These are phyloP conservation scores for Pezicula rhizophila DNA, from an alignment of 2,329 filamentous ascomycete species.

Conservation along the genomic window DNA sequence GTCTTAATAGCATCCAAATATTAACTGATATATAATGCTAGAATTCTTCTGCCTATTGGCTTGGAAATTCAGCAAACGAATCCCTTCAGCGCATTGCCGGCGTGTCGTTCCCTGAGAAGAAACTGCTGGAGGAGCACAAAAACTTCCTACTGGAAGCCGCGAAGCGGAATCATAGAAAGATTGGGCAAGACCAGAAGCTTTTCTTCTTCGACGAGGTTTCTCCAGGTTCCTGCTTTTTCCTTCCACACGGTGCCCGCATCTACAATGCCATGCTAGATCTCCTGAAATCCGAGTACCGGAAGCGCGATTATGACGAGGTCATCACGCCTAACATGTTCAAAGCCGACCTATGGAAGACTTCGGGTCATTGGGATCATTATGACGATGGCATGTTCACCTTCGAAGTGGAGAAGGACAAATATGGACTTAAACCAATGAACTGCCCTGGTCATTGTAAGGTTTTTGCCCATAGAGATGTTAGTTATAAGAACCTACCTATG, in stretches of 20 bases:
- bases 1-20: no score
- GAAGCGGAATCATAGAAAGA: slow-evolving; percentile 89
- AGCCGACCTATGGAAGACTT: slow-evolving; percentile 85
- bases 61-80: slow-evolving; percentile 89
- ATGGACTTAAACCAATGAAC: slow-evolving; percentile 95
- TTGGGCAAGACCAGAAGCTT: slow-evolving; percentile 91
- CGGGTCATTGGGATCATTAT: slow-evolving; percentile 91
- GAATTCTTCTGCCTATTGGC: slow-evolving; percentile 73
- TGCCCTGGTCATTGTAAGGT: slow-evolving; percentile 91
- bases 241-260: slow-evolving; percentile 87
- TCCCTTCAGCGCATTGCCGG: slow-evolving; percentile 95
- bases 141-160: slow-evolving; percentile 97
- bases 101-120: slow-evolving; percentile 94
- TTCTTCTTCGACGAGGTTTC: slow-evolving; percentile 95
- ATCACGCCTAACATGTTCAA: slow-evolving; percentile 97
- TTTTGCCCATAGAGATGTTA: slow-evolving; percentile 76
- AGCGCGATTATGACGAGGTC: slow-evolving; percentile 90
- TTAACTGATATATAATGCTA: no score
- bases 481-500: slow-evolving; percentile 84
- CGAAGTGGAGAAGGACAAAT: slow-evolving; percentile 73
- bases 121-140: slow-evolving; percentile 85
- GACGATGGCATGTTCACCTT: slow-evolving; percentile 96
- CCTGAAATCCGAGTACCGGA: slow-evolving; percentile 83
- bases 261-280: slow-evolving; percentile 84
- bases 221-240: slow-evolving; percentile 91